These are phyloP conservation scores for Colletotrichum cereale DNA, from an alignment of 2,329 filamentous ascomycete genomes.

Conservation along the genomic window DNA sequence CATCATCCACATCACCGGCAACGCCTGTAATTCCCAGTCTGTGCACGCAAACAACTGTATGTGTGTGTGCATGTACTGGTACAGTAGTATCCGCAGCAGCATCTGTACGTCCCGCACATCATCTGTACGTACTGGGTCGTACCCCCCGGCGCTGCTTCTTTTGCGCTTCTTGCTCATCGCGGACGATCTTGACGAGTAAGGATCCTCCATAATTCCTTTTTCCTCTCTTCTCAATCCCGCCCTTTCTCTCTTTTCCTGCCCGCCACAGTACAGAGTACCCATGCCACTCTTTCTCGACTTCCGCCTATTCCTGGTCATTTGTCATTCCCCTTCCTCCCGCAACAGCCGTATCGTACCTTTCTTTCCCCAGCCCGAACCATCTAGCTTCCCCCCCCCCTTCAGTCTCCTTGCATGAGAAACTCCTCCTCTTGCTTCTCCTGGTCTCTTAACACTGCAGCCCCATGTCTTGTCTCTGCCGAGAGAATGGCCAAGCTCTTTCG, in stretches of 20 bases:
- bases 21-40: background rate
- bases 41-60: background rate
- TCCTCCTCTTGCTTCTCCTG: constrained; percentile 23
- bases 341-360: constrained; percentile 23
- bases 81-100: background rate
- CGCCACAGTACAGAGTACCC: background rate
- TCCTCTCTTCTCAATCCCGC: constrained; percentile 12
- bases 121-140: constrained; percentile 23
- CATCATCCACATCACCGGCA: background rate
- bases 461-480: constrained; percentile 20
- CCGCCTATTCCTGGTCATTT: constrained; percentile 25
- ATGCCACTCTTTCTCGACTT: constrained; percentile 12
- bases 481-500: constrained; percentile 23
- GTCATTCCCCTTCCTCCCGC: constrained; percentile 33
- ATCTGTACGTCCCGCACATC: constrained; percentile 13
- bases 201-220: constrained; percentile 35
- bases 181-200: constrained; percentile 35
- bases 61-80: constrained; percentile 3
- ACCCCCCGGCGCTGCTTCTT: constrained; percentile 26
- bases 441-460: constrained; percentile 7
- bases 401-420: constrained; percentile 30
- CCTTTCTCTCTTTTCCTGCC: constrained; percentile 14
- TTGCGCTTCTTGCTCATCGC: constrained; percentile 29
- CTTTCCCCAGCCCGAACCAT: constrained; percentile 9
- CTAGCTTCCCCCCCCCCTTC: constrained; percentile 7